Evolutionary conservation across 306 rosid species (phyloP).

Genomic region (Ziziphus jujuba): DNA sequence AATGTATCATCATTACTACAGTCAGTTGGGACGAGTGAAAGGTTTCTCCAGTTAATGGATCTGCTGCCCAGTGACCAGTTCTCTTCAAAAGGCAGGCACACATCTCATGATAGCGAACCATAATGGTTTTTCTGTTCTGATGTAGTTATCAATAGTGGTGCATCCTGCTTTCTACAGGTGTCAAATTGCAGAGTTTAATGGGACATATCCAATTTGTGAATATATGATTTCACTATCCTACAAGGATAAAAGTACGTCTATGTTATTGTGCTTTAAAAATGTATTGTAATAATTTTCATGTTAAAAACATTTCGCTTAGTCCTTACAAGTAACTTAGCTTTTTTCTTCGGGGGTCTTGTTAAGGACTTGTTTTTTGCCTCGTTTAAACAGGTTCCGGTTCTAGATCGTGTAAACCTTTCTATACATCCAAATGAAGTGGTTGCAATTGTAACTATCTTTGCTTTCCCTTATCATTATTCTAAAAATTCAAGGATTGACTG

Average conservation of each 20-base stretch:
- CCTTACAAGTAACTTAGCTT: slow-evolving; percentile 8
- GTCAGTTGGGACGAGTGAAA: slow-evolving; percentile 80
- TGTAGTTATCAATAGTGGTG: slow-evolving; percentile 4
- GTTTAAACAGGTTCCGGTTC: slow-evolving; percentile 55
- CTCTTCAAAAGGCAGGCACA: slow-evolving; percentile 52
- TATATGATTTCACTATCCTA: slow-evolving; percentile 66
- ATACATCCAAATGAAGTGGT: slow-evolving; percentile 64
- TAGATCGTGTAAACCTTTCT: slow-evolving; percentile 54
- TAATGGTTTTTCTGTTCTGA: not conserved
- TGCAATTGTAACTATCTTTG: slow-evolving; percentile 61
- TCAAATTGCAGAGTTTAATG: slow-evolving; percentile 49
- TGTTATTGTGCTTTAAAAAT: not conserved
- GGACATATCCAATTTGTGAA: slow-evolving; percentile 68
- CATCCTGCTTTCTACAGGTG: slow-evolving; percentile 52
- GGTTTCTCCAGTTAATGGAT: slow-evolving; percentile 57
- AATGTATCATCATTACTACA: slow-evolving; percentile 66
- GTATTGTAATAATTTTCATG: no score
- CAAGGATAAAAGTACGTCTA: slow-evolving; percentile 45
- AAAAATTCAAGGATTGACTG: slow-evolving; percentile 19
- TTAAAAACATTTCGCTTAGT: no score
- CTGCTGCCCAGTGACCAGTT: slow-evolving; percentile 64
- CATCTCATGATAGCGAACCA: not conserved
- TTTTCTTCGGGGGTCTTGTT: slow-evolving; percentile 1
- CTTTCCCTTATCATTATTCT: slow-evolving; percentile 5
- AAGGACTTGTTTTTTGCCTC: not conserved